Evolutionary conservation across 257 asterid genomes (phyloP), one percentile per base, ranked within the genome.

Genomic region (Gentiana macrophylla): DNA sequence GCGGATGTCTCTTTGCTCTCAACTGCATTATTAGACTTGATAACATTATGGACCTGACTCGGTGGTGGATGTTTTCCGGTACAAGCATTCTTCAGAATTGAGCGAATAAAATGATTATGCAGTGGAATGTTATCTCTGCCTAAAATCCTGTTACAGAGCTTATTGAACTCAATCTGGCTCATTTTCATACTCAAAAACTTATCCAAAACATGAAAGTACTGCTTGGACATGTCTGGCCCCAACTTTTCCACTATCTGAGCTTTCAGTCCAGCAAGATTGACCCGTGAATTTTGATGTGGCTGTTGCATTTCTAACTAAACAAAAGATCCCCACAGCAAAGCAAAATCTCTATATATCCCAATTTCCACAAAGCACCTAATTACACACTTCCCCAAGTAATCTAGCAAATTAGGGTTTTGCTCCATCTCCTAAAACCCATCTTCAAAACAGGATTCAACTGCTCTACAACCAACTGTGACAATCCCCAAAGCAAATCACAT

Each of bases 71-170:
- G 65, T 71, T 78, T 81, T 0, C 81, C 87, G 60, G 72, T 68
- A 71, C 81, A 73, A 32, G 90, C 88, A 68, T 89, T 89, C 69
- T 69, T 78, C 67, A 89, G 68, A 65, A 86, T 81, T 0, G 94
- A 80, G 55, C 82, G 78, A 55, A 89, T 73, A 68, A 86, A 73
- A 73, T 78, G 90, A 75, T 89, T 89, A 82, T 89, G 97, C 24
- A 89, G 87, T 15, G 82, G 78, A 66, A 89, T 53, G 68, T 83
- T 86, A 79, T 89, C 94, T 67, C 76, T 75, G 12, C 97, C 95
- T 46, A 89, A 77, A 63, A 80, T 74, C 63, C 76, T 73, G 59
- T 75, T 53, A 64, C 94, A 86, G 15, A 86, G 79, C 73, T 84
- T 86, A 71, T 84, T 67, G 71, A 86, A 81, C 69, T 89, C 97